Conservation (phyloP, 805 yeast species). For the Saccharomycopsis babjevae region DNA sequence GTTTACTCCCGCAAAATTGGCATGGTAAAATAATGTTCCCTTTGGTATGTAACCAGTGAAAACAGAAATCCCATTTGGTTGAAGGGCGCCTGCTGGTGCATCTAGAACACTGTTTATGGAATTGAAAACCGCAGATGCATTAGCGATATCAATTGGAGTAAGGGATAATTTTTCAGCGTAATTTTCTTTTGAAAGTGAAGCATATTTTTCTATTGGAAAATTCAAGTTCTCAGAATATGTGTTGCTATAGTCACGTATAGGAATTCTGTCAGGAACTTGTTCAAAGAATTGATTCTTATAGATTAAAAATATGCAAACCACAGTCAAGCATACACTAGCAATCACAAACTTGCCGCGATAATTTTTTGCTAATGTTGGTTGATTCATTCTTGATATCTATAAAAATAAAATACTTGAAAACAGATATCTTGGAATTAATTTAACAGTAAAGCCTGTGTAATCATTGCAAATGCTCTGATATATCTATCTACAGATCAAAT, state of each 20-base stretch:
- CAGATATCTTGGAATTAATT: too few species aligned
- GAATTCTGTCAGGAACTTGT: background rate
- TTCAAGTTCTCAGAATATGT: background rate
- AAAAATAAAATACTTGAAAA: too few species aligned
- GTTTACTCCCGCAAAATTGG: conserved; percentile 29
- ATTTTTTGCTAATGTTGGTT: background rate
- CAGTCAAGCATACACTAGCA: background rate
- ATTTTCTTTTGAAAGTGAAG: background rate
- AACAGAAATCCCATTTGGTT: conserved; percentile 47
- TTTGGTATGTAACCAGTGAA: conserved; percentile 53
- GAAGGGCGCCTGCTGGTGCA: conserved; percentile 40
- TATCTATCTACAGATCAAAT: too few species aligned
- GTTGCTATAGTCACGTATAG: background rate
- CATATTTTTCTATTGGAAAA: background rate
- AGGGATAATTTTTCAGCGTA: background rate
- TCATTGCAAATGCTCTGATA: too few species aligned
- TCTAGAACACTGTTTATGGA: conserved; percentile 43
- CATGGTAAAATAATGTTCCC: conserved; percentile 49
- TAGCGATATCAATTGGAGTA: conserved; percentile 23
- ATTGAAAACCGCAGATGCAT: conserved; percentile 48
- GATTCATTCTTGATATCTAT: background rate
- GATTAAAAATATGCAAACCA: background rate
- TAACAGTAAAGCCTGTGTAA: too few species aligned
- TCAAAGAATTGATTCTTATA: background rate
- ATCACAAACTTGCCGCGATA: background rate